Base-by-base conservation (phyloP, 331 rosid genomes). In the Pyracantha coccinea region DNA sequence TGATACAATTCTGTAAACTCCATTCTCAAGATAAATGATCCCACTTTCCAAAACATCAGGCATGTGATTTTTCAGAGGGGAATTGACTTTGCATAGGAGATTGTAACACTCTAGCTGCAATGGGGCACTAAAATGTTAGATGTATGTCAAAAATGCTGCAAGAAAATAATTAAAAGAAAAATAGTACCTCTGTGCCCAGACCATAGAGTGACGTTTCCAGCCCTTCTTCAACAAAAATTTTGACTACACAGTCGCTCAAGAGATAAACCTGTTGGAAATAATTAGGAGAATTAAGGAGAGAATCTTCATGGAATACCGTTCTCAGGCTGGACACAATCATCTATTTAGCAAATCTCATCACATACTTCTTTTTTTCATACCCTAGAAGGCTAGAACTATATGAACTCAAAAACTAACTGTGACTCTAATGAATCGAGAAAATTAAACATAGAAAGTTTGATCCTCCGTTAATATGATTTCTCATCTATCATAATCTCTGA, bases 181-280 rank as follows among this genome's bases (percentile, higher is more conserved):
- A 57, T 77, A 60, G 44, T 81, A 95, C 99, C 99, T 95, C 99
- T 71, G 97, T 83, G 83, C 99, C 97, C 32, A 95, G 84, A 81
- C 93, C 82, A 85, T 90, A 90, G 38, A 95, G 80, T 28, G 96
- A 87, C 67, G 91, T 86, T 88, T 92, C 99, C 77, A 88, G 82
- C 72, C 99, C 97, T 71, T 77, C 93, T 90, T 95, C 97, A 57
- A 88, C 97, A 80, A 87, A 90, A 66, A 95, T 86, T 80, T 95
- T 95, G 50, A 95, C 78, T 53, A 89, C 97, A 44, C 64, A 67
- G 79, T 89, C 75, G 15, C 83, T 84, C 80, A 90, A 84, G 54
- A 95, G 92, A 86, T 85, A 95, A 69, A 95, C 99, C 99, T 92
- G 77, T 81, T 73, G 69, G 78, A 55, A 69, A 68, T 75, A 66